Percentiles rank a stretch among this genome's conserved stretches.
Evolutionary conservation across 768 basidiomycete species (phyloP).

Genomic region (Tulasnella sp.): DNA sequence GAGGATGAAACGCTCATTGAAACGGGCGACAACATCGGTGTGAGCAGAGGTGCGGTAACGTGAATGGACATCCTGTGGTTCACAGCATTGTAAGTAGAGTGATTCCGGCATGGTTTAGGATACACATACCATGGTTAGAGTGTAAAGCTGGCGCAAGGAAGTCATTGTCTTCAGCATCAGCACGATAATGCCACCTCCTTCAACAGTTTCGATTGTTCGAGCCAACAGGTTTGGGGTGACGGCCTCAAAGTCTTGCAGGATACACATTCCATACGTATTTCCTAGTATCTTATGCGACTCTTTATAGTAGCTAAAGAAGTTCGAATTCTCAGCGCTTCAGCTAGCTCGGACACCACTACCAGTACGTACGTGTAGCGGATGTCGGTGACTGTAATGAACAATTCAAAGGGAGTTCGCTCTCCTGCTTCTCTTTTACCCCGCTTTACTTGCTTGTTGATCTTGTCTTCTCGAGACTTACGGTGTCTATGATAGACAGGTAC

Average conservation of each 20-base stretch:
- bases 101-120: slow-evolving; percentile 5
- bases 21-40: slow-evolving; percentile 81
- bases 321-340: background rate
- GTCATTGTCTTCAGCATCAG: slow-evolving; percentile 92
- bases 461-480: slow-evolving; percentile 93
- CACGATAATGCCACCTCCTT: slow-evolving; percentile 87
- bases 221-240: slow-evolving; percentile 96
- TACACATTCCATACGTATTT: slow-evolving; percentile 94
- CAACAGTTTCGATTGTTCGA: slow-evolving; percentile 94
- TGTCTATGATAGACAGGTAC: slow-evolving; percentile 44
- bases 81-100: background rate
- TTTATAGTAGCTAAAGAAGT: slow-evolving; percentile 73
- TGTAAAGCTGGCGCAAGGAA: slow-evolving; percentile 82
- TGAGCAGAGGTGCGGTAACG: slow-evolving; percentile 90
- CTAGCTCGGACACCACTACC: background rate
- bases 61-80: slow-evolving; percentile 81
- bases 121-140: slow-evolving; percentile 63
- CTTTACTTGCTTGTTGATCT: slow-evolving; percentile 94
- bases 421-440: slow-evolving; percentile 88
- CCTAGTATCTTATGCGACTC: slow-evolving; percentile 95
- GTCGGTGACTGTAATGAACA: slow-evolving; percentile 97
- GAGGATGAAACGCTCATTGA: slow-evolving; percentile 98
- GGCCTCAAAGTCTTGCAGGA: slow-evolving; percentile 96
- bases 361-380: slow-evolving; percentile 85
- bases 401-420: slow-evolving; percentile 95